Base-by-base conservation (phyloP, 2,329 filamentous ascomycete species). In the Trichoderma sp. region DNA sequence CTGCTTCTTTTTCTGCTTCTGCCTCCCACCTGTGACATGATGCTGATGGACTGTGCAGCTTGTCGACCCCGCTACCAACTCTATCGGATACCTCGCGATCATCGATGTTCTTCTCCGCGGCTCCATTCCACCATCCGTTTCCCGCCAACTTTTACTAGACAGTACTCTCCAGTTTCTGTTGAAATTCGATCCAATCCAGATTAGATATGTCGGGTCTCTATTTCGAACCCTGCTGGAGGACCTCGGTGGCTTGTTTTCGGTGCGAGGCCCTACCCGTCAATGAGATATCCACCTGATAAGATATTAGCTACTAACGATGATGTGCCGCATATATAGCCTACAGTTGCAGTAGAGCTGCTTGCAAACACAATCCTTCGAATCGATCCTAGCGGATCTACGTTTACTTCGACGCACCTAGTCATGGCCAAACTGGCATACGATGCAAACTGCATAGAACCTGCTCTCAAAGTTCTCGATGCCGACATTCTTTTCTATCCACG, bases 401-500 rank as follows among this genome's bases (percentile, higher is more conserved):
- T 93, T 73, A 93, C 91, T 5, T 85, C 85, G 5, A 83, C 83
- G 33, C 91, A 93, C 73, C 77, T 90, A 47, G 75, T 80, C 16
- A 82, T 92, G 37, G 83, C 86, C 35, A 86, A 83, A 53, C 77
- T 89, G 13, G 90, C 91, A 56, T 86, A 88, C 76, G 81, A 86
- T 64, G 83, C 85, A 37, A 80, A 86, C 72, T 77, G 77, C 49
- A 86, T 88, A 69, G 82, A 83, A 16, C 83, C 85, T 29, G 88
- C 86, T 2, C 80, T 91, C 5, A 84, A 84, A 4, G 83, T 93
- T 11, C 81, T 94, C 33, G 85, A 91, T 73, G 88, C 87, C 70
- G 83, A 87, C 65, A 88, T 92, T 69, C 85, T 91, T 70, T 91
- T 89, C 73, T 90, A 89, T 70, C 89, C 91, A 0, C 53, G 63